Conservation (phyloP, 1,284 basidiomycete species). For the Earliella scabrosa region DNA sequence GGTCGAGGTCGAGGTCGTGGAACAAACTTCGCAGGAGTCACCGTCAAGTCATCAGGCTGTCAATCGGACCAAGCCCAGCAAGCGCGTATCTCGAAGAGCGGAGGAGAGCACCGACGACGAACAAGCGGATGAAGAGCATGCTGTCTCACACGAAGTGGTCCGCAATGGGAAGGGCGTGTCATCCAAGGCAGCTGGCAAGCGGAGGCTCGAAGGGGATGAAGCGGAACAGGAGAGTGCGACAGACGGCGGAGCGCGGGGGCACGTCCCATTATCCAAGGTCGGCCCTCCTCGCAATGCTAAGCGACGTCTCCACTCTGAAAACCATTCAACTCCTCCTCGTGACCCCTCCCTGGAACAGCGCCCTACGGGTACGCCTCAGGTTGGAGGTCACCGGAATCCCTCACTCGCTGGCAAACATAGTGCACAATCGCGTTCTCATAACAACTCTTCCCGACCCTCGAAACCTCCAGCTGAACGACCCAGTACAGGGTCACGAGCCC, state of each 20-base stretch:
- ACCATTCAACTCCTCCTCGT: neutral
- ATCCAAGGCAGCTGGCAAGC: conserved; percentile 2
- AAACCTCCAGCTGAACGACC: too few species aligned
- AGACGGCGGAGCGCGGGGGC: neutral
- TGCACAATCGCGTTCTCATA: too few species aligned
- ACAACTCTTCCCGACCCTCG: neutral
- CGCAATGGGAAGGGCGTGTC: neutral
- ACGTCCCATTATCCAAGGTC: conserved; percentile 14
- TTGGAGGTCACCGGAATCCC: too few species aligned
- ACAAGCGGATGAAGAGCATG: neutral
- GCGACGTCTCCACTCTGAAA: conserved; percentile 8
- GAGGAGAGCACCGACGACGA: neutral
- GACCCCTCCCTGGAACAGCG: too few species aligned
- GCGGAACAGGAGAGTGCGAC: neutral
- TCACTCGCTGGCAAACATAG: too few species aligned
- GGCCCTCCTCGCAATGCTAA: conserved; percentile 26
- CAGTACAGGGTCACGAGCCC: too few species aligned
- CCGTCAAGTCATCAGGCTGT: neutral
- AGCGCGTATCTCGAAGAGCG: neutral
- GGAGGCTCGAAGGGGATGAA: neutral
- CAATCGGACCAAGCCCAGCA: neutral
- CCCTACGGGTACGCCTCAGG: too few species aligned
- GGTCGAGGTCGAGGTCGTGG: conserved; percentile 16
- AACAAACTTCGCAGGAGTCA: neutral
- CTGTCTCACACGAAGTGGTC: neutral